Percentiles rank a stretch among this genome's conserved stretches.
These are phyloP conservation scores for Penicillium sp. DNA, from an alignment of 2,329 filamentous ascomycete species.

Conservation along the genomic window DNA sequence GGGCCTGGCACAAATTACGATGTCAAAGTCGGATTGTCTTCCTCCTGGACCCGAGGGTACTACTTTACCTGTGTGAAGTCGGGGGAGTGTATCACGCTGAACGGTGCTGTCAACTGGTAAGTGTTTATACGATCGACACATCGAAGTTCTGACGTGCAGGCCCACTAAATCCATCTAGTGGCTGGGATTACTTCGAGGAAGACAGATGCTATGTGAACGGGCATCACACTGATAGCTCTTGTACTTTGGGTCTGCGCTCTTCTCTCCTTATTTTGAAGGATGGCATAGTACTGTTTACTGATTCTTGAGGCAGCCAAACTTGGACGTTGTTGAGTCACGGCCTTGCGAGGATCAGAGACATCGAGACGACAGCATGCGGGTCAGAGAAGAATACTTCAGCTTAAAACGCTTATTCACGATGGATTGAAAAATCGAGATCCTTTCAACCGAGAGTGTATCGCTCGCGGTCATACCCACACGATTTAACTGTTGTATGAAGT, in stretches of 20 bases:
- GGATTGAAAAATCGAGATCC: too few relatives aligned
- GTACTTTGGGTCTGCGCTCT: background rate
- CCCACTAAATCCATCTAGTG: background rate
- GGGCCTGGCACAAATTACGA: background rate
- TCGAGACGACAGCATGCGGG: background rate
- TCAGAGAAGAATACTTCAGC: background rate
- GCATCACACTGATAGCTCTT: background rate
- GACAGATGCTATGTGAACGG: background rate
- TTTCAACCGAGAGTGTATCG: background rate
- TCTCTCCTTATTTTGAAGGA: too few relatives aligned
- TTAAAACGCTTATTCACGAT: too few relatives aligned
- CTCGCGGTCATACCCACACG: background rate
- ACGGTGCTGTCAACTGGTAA: background rate
- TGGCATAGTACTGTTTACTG: background rate
- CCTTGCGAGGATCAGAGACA: background rate
- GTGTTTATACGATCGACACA: background rate
- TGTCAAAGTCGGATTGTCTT: background rate
- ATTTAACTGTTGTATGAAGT: background rate
- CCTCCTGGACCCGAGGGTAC: background rate
- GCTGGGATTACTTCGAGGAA: slow-evolving; percentile 1
- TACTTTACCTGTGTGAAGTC: background rate
- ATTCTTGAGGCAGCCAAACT: background rate
- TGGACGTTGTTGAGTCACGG: background rate
- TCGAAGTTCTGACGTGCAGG: background rate
- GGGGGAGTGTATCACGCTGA: background rate